These are phyloP conservation scores for Krasilnikovozyma curviuscula DNA, from an alignment of 768 basidiomycete genomes.

Conservation along the genomic window DNA sequence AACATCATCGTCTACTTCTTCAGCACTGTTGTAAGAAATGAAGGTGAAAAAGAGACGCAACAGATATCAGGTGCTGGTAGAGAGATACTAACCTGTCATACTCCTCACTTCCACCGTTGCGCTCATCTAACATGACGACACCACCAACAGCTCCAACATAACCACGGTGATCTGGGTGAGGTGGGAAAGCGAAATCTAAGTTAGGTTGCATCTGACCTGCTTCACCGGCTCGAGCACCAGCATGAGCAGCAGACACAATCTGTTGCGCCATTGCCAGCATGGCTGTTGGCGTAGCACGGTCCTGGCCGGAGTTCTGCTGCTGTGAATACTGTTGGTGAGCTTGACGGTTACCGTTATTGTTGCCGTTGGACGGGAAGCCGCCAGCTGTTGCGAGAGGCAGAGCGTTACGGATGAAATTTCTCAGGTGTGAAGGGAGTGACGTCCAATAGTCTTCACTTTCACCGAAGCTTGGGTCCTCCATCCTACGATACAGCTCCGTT, in stretches of 20 bases:
- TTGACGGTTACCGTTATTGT: not conserved
- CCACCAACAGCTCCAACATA: constrained; percentile 13
- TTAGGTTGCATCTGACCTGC: constrained; percentile 30
- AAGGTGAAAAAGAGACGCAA: not conserved
- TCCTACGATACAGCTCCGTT: constrained; percentile 34
- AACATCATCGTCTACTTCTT: constrained; percentile 32
- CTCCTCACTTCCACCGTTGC: constrained; percentile 10
- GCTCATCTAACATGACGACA: constrained; percentile 11
- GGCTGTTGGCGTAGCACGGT: constrained; percentile 24
- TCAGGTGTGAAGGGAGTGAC: constrained; percentile 45
- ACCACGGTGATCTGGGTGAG: constrained; percentile 19
- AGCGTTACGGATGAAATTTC: constrained; percentile 44
- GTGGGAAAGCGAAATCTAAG: constrained; percentile 24
- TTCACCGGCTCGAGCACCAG: constrained; percentile 21
- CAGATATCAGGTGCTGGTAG: no score
- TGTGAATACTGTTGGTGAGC: not conserved
- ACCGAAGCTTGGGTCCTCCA: constrained; percentile 16
- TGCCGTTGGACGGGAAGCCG: constrained; percentile 10
- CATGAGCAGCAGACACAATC: constrained; percentile 30
- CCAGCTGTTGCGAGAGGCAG: constrained; percentile 26
- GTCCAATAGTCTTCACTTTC: constrained; percentile 52
- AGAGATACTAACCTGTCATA: constrained; percentile 9
- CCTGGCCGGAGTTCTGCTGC: not conserved
- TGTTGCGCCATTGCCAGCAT: constrained; percentile 53
- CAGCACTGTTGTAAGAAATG: constrained; percentile 25